These are phyloP conservation scores for Echria macrotheca DNA, from an alignment of 495 filamentous ascomycete genomes.

Conservation along the genomic window DNA sequence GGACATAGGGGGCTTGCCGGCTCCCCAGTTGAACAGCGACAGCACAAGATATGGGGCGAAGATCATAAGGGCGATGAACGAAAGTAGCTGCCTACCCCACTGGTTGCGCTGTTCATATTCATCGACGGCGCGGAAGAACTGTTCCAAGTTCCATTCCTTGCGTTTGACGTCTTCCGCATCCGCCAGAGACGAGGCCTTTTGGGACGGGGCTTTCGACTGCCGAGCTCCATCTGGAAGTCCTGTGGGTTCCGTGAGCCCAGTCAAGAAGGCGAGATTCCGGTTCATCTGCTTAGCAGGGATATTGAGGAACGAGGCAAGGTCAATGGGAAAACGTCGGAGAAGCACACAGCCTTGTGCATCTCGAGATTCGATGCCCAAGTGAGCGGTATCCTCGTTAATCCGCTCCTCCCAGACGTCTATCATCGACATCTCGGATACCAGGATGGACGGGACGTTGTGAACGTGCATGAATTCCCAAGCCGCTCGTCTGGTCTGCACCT, in stretches of 20 bases:
- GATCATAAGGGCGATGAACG: constrained; percentile 9
- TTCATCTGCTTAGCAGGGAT: constrained; percentile 72
- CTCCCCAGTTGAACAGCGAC: not conserved
- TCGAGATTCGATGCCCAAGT: constrained; percentile 65
- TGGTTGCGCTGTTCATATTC: not conserved
- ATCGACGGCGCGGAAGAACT: constrained; percentile 15
- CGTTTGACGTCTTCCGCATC: not conserved
- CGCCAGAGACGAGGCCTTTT: constrained; percentile 9
- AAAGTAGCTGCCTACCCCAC: too few relatives aligned
- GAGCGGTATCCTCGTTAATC: constrained; percentile 41
- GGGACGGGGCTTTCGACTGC: too few relatives aligned
- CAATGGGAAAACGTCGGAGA: constrained; percentile 61
- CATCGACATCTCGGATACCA: constrained; percentile 58
- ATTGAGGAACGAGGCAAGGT: constrained; percentile 65
- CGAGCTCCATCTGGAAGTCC: too few relatives aligned
- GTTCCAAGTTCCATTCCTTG: constrained; percentile 16
- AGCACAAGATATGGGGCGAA: not conserved
- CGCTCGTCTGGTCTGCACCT: constrained; percentile 46
- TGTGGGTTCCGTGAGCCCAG: constrained; percentile 39
- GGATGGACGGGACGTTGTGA: constrained; percentile 60
- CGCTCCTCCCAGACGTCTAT: constrained; percentile 38
- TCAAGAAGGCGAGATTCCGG: constrained; percentile 64
- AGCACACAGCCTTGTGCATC: constrained; percentile 46
- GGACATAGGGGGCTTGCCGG: not conserved
- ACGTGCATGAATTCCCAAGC: constrained; percentile 59